Evolutionary conservation across 805 yeast species (phyloP).

Genomic region (Cyberlindnera suaveolens): DNA sequence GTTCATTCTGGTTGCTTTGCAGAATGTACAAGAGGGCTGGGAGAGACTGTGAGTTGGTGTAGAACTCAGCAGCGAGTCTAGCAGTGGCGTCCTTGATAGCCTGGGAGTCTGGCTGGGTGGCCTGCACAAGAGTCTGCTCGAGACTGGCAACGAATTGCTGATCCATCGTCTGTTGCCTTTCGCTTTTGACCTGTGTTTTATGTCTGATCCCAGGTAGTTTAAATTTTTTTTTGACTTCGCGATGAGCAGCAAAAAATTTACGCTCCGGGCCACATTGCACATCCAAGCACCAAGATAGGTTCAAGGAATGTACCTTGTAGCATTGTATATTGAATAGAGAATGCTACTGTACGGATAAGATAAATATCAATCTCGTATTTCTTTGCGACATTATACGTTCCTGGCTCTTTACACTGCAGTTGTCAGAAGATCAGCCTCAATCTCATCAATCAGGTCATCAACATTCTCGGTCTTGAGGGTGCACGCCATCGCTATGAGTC

Average conservation of each 20-base stretch:
- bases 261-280: neutral
- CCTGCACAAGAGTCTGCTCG: slow-evolving; percentile 73
- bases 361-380: too few species aligned
- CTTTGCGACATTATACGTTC: neutral
- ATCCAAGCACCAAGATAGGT: too few species aligned
- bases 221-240: neutral
- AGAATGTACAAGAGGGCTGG: slow-evolving; percentile 81
- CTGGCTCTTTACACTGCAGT: slow-evolving; percentile 7
- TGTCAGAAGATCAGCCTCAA: slow-evolving; percentile 38
- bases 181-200: neutral
- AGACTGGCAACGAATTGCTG: slow-evolving; percentile 60
- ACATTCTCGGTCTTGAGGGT: slow-evolving; percentile 76
- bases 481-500: slow-evolving; percentile 68
- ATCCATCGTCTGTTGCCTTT: slow-evolving; percentile 30
- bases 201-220: neutral
- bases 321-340: too few species aligned
- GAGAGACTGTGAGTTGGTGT: slow-evolving; percentile 61
- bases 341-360: too few species aligned
- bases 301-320: too few species aligned
- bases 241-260: slow-evolving; percentile 8
- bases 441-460: slow-evolving; percentile 76
- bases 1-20: slow-evolving; percentile 61
- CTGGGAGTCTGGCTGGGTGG: slow-evolving; percentile 74
- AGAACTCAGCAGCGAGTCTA: slow-evolving; percentile 66
- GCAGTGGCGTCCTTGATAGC: slow-evolving; percentile 80